Percentiles rank a stretch among this genome's conserved stretches.
Evolutionary conservation across 345 rosid genomes (phyloP).

Genomic region (Mercurialis annua): DNA sequence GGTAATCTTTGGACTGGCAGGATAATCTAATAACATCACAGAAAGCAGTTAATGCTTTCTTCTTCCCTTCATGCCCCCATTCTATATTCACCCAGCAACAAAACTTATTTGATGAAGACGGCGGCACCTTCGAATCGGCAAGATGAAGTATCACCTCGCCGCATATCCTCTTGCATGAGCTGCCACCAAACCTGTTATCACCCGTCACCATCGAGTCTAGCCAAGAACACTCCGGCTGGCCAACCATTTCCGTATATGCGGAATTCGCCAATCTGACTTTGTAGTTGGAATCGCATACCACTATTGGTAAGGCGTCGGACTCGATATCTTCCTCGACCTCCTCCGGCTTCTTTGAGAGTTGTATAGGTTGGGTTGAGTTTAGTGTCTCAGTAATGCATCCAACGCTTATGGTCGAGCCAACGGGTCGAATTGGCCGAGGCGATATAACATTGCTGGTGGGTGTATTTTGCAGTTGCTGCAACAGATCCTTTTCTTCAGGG

Average conservation of each 20-base stretch:
- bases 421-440: slow-evolving; percentile 74
- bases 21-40: slow-evolving; percentile 63
- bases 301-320: slow-evolving; percentile 58
- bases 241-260: slow-evolving; percentile 89
- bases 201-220: slow-evolving; percentile 52
- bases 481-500: slow-evolving; percentile 56
- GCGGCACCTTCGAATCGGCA: slow-evolving; percentile 41
- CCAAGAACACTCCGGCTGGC: slow-evolving; percentile 96
- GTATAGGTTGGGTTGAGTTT: slow-evolving; percentile 13
- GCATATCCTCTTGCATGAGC: slow-evolving; percentile 58
- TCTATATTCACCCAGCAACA: slow-evolving; percentile 90
- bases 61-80: slow-evolving; percentile 62
- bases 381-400: slow-evolving; percentile 47
- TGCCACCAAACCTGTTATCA: slow-evolving; percentile 20
- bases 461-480: slow-evolving; percentile 58
- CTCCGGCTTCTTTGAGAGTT: slow-evolving; percentile 40
- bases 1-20: slow-evolving; percentile 67
- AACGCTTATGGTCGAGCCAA: slow-evolving; percentile 69
- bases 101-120: slow-evolving; percentile 48
- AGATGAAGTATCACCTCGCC: slow-evolving; percentile 70
- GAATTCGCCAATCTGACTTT: slow-evolving; percentile 83
- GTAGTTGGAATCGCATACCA: slow-evolving; percentile 73
- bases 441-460: slow-evolving; percentile 39
- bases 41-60: slow-evolving; percentile 45
- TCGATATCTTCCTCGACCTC: slow-evolving; percentile 85